Percentiles rank a stretch among this genome's conserved stretches.
These are phyloP conservation scores for Phenoliferia sp. DNA, from an alignment of 1,284 basidiomycete genomes.

Conservation along the genomic window DNA sequence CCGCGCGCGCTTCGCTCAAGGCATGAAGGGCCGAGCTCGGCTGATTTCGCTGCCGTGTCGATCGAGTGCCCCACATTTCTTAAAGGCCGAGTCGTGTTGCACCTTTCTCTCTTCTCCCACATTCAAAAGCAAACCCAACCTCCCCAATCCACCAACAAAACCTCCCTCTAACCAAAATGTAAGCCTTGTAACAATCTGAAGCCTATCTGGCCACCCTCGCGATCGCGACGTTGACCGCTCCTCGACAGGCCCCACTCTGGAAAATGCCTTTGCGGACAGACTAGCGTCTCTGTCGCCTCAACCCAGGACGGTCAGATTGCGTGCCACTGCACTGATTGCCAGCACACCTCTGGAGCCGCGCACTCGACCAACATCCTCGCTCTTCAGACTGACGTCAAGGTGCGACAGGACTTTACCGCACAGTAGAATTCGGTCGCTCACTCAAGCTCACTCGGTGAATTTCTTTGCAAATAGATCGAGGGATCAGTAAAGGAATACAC, in stretches of 20 bases:
- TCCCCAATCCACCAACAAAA: neutral
- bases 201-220: too few species aligned
- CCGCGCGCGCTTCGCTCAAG: too few species aligned
- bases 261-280: conserved; percentile 2
- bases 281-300: neutral
- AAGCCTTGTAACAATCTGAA: too few species aligned
- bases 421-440: neutral
- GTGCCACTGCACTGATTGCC: conserved; percentile 30
- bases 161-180: too few species aligned
- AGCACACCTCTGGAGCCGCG: conserved; percentile 31
- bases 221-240: too few species aligned
- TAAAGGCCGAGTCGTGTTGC: neutral
- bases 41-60: too few species aligned
- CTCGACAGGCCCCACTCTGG: conserved; percentile 1
- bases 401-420: too few species aligned
- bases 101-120: neutral
- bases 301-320: neutral
- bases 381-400: conserved; percentile 25
- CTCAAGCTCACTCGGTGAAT: neutral
- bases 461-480: conserved; percentile 7
- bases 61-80: too few species aligned
- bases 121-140: neutral
- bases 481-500: conserved; percentile 33
- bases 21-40: too few species aligned
- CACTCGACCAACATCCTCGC: conserved; percentile 33